Conservation (phyloP, 768 basidiomycete genomes). For the Asterophora lycoperdoides region DNA sequence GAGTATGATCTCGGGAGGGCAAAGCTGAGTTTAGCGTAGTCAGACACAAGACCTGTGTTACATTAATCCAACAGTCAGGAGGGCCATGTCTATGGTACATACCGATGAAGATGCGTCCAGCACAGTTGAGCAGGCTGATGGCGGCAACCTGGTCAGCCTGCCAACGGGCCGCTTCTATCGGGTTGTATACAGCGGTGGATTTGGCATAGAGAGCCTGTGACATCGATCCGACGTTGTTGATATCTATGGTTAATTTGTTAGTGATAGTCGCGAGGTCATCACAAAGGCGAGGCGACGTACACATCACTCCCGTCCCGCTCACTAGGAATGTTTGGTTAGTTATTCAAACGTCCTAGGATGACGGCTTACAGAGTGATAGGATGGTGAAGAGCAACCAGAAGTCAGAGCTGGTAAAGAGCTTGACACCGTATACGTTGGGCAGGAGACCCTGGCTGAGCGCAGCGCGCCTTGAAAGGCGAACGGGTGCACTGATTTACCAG, state of each 20-base stretch:
- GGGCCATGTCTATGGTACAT: neutral
- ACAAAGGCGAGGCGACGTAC: conserved; percentile 31
- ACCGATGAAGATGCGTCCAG: conserved; percentile 78
- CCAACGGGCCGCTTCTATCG: conserved; percentile 62
- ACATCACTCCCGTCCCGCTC: conserved; percentile 75
- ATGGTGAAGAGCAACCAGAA: conserved; percentile 39
- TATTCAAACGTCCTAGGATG: neutral
- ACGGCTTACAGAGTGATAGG: conserved; percentile 52
- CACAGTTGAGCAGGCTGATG: conserved; percentile 77
- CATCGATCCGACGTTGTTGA: conserved; percentile 77
- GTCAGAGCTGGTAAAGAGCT: conserved; percentile 18
- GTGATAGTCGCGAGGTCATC: neutral
- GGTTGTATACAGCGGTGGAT: conserved; percentile 58
- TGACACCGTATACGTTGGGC: conserved; percentile 21
- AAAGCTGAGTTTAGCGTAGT: conserved; percentile 54
- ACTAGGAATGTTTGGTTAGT: conserved; percentile 32
- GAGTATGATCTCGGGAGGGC: conserved; percentile 64
- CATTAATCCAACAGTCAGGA: neutral
- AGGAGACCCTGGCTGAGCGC: conserved; percentile 15
- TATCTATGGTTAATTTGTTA: conserved; percentile 41
- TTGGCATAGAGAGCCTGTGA: conserved; percentile 65
- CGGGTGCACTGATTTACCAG: neutral
- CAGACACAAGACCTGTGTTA: conserved; percentile 57
- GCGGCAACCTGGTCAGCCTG: conserved; percentile 84
- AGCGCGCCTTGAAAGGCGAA: conserved; percentile 10